Base-by-base conservation (phyloP, 2,329 filamentous ascomycete genomes). In the Alternaria longipes region DNA sequence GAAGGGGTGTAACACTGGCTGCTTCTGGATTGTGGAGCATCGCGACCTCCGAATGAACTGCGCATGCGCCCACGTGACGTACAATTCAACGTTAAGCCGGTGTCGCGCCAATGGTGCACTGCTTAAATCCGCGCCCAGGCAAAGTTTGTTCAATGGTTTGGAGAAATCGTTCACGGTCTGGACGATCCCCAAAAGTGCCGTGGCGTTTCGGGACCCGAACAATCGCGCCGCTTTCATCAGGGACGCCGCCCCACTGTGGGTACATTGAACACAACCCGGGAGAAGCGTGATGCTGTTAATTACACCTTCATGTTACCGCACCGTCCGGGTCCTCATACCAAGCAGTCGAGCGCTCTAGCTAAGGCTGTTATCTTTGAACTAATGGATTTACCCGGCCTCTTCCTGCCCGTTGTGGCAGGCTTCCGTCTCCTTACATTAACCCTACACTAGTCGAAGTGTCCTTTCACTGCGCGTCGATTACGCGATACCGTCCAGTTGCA, bases 331-430 rank as follows among this genome's bases (percentile, higher is more conserved):
- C 26, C 58, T 53, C 52, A 61, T 61, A 58, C 32, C 50, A 58
- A 54, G 58, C 58, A 56, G 47, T 20, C 46, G 18, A 54, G 18
- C 30, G 51, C 50, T 36, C 30, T 55, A 56, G 58, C 54, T 52
- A 53, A 34, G 58, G 50, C 55, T 50, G 56, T 62, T 62, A 49
- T 63, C 59, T 42, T 42, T 26, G 40, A 36, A 55, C 63, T 68
- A 59, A 34, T 65, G 65, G 63, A 68, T 66, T 68, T 66, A 66
- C 42, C 65, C 63, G 61, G 60, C 46, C 58, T 28, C 54, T 59
- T 62, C 59, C 63, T 65, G 56, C 65, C 63, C 53, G 18, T 62
- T 53, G 44, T 38, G 61, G 65, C 28, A 49, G 46, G 11, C 41
- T 56, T 36, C 58, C 61, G 52, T 54, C 55, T 60, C 63, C 47